phyloP scores from a whole-genome alignment of 2,329 filamentous ascomycete species.

The Microdochium bolleyi region DNA sequence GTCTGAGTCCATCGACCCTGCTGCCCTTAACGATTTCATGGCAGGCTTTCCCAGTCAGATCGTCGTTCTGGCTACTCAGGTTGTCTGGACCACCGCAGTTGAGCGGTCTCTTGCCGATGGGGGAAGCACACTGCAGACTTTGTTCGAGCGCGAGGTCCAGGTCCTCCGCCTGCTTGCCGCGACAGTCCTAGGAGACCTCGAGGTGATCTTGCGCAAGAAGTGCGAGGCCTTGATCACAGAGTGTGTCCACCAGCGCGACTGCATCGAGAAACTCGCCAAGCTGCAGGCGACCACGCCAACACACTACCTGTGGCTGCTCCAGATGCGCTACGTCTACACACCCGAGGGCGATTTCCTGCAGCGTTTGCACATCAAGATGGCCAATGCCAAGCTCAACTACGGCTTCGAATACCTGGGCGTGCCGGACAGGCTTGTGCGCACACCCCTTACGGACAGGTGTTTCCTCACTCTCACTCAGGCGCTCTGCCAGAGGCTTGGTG shows the following conservation, averaged over 20 bases:
- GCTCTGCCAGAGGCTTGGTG: slow-evolving; percentile 87
- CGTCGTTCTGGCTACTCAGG: slow-evolving; percentile 89
- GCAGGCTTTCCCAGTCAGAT: slow-evolving; percentile 84
- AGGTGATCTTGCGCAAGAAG: slow-evolving; percentile 83
- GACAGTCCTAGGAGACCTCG: slow-evolving; percentile 83
- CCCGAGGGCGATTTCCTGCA: slow-evolving; percentile 73
- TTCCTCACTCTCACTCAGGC: slow-evolving; percentile 97
- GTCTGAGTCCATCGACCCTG: slow-evolving; percentile 60
- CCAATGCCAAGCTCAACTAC: slow-evolving; percentile 90
- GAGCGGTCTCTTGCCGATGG: slow-evolving; percentile 67
- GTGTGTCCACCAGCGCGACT: slow-evolving; percentile 94
- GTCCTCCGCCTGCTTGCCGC: slow-evolving; percentile 79
- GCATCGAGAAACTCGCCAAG: slow-evolving; percentile 77
- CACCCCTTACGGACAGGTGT: slow-evolving; percentile 93
- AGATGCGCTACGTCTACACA: slow-evolving; percentile 93
- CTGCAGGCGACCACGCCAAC: slow-evolving; percentile 65
- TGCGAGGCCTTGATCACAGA: slow-evolving; percentile 98
- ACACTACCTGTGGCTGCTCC: slow-evolving; percentile 88
- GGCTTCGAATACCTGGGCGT: slow-evolving; percentile 98
- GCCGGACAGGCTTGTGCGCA: slow-evolving; percentile 90
- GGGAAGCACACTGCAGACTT: slow-evolving; percentile 56
- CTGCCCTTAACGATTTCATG: slow-evolving; percentile 73
- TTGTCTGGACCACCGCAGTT: slow-evolving; percentile 85
- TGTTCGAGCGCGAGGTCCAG: slow-evolving; percentile 78
- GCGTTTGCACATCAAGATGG: slow-evolving; percentile 88